Base-by-base conservation (phyloP, 1,139 yeast species). In the Cylindricascospora bacillispora region DNA sequence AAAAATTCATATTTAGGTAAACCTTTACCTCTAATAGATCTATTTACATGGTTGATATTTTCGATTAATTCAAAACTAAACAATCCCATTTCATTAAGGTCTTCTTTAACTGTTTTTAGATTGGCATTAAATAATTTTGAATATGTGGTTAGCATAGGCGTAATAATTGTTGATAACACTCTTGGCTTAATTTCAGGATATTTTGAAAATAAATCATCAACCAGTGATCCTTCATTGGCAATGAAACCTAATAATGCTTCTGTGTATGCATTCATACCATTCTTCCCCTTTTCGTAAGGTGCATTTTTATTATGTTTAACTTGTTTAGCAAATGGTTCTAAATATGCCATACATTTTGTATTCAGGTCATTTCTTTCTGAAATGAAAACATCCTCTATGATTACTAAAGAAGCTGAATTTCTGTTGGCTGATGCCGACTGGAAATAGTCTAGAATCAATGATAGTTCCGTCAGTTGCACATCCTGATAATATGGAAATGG, bases 241-340 rank as follows among this genome's bases (percentile, higher is more conserved):
- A 76, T 51, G 27, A 66, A 62, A 5, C 64, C 63, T 22, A 63
- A 49, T 9, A 76, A 47, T 2, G 75, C 75, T 21, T 63, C 67
- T 6, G 71, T 65, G 46, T 73, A 79, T 25, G 57, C 54, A 21
- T 59, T 59, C 26, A 80, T 66, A 4, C 82, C 79, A 45, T 69
- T 73, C 27, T 69, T 60, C 2, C 80, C 80, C 44, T 65, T 69
- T 42, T 76, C 81, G 46, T 74, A 65, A 1, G 65, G 78, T 53
- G 44, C 66, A 52, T 48, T 56, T 24, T 59, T 55, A 16, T 67
- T 47, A 24, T 53, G 55, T 25, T 58, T 55, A 13, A 52, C 53
- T 10, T 65, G 60, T 36, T 62, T 56, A 19, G 77, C 60, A 30
- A 73, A 57, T 12, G 65, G 65, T 18, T 62, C 70, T 15, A 67